phyloP scores from a whole-genome alignment of 1,139 yeast species.

The Candida gigantensis region DNA sequence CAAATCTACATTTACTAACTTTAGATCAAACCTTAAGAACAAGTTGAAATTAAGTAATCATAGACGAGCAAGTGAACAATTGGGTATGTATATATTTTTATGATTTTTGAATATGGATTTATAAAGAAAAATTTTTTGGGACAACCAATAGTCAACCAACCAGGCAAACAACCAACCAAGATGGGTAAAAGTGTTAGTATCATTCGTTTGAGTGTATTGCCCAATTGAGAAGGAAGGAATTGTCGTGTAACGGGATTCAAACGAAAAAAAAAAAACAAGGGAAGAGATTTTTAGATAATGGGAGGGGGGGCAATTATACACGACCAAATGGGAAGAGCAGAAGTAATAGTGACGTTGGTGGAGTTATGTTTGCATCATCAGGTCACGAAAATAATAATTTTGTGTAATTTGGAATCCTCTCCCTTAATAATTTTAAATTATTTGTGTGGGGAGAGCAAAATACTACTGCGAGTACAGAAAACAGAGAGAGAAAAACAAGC shows the following conservation, averaged over 20 bases:
- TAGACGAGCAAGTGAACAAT: slow-evolving; percentile 31
- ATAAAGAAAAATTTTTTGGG: no score
- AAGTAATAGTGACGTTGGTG: neutral
- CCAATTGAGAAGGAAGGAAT: no score
- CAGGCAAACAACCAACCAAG: no score
- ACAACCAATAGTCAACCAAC: no score
- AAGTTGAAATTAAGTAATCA: slow-evolving; percentile 18
- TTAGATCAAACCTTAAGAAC: slow-evolving; percentile 18
- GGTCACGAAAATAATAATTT: neutral
- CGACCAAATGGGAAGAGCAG: neutral
- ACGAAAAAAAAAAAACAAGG: neutral
- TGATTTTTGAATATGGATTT: no score
- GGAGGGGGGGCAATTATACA: neutral
- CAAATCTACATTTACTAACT: slow-evolving; percentile 37
- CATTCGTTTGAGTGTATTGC: neutral
- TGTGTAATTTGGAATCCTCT: no score
- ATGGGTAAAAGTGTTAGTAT: no score
- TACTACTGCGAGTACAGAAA: neutral
- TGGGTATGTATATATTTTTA: slow-evolving; percentile 38
- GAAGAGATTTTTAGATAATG: neutral
- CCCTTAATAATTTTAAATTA: neutral
- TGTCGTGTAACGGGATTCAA: no score
- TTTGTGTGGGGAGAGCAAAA: neutral
- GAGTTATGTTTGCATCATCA: neutral
- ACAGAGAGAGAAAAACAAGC: neutral